Percentiles rank a stretch among this genome's conserved stretches.
These are phyloP conservation scores for Dothideomycetes sp. DNA, from an alignment of 2,329 filamentous ascomycete species.

Conservation along the genomic window DNA sequence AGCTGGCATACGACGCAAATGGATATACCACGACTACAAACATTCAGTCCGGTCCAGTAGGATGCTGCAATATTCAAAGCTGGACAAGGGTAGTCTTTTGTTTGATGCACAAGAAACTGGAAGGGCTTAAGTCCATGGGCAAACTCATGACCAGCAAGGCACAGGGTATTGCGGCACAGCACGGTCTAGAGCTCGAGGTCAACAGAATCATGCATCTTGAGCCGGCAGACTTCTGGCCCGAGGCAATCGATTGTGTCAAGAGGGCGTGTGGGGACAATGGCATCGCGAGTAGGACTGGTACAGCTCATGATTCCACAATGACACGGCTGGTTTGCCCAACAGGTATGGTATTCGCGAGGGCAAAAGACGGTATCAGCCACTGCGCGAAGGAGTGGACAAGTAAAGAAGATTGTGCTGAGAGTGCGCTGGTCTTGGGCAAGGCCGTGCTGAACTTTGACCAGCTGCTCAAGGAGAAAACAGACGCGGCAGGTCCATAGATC, in stretches of 20 bases:
- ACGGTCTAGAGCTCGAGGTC: conserved; percentile 14
- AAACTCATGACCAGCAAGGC: conserved; percentile 12
- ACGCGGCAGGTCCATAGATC: background rate
- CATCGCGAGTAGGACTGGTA: conserved; percentile 13
- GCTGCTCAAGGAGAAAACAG: conserved; percentile 13
- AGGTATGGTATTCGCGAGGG: conserved; percentile 21
- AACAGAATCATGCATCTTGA: conserved; percentile 13
- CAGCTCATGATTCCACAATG: conserved; percentile 20
- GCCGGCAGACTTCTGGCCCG: conserved; percentile 15
- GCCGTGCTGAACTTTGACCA: conserved; percentile 20
- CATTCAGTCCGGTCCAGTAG: conserved; percentile 14
- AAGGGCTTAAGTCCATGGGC: conserved; percentile 15
- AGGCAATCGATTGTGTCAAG: conserved; percentile 15
- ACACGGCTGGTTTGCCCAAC: conserved; percentile 18
- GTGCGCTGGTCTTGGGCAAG: conserved; percentile 15
- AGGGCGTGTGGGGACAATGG: conserved; percentile 16
- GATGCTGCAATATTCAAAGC: conserved; percentile 20
- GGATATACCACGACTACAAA: conserved; percentile 19
- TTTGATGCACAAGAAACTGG: conserved; percentile 17
- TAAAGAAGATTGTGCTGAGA: conserved; percentile 16
- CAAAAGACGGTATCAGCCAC: conserved; percentile 18
- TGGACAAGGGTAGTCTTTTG: conserved; percentile 16
- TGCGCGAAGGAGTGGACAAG: conserved; percentile 15
- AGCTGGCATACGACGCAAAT: conserved; percentile 11
- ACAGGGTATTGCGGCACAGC: conserved; percentile 11